These are phyloP conservation scores for Neocucurbitaria cava DNA, from an alignment of 2,329 filamentous ascomycete species.

Conservation along the genomic window DNA sequence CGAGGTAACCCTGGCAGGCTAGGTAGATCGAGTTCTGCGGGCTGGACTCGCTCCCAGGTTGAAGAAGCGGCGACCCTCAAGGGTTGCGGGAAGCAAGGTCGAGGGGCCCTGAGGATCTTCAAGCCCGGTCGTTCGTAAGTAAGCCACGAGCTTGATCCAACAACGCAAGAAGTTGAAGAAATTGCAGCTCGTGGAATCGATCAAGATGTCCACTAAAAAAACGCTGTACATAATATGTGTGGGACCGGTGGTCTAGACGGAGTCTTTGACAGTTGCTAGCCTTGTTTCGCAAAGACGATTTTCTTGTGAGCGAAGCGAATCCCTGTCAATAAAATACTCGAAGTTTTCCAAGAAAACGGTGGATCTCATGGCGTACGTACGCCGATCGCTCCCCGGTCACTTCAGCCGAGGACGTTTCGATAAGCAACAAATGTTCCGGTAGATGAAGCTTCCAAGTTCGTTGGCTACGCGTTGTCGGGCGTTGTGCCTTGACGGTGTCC, in stretches of 20 bases:
- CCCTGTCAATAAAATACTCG: slow-evolving; percentile 18
- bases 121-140: slow-evolving; percentile 26
- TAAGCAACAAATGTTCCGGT: slow-evolving; percentile 22
- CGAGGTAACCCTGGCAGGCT: slow-evolving; percentile 22
- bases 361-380: slow-evolving; percentile 22
- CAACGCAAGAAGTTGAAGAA: slow-evolving; percentile 8
- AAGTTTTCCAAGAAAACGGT: slow-evolving; percentile 30
- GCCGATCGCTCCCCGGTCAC: slow-evolving; percentile 33
- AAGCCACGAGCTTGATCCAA: slow-evolving; percentile 16
- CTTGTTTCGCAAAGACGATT: slow-evolving; percentile 16
- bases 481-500: not conserved
- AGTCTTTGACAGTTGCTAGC: slow-evolving; percentile 6
- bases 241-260: not conserved
- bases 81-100: slow-evolving; percentile 49
- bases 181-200: not conserved
- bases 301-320: slow-evolving; percentile 8
- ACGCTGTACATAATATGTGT: not conserved
- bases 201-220: not conserved
- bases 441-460: slow-evolving; percentile 14
- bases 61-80: slow-evolving; percentile 36
- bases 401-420: slow-evolving; percentile 34
- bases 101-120: slow-evolving; percentile 47
- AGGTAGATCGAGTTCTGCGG: slow-evolving; percentile 13
- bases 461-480: slow-evolving; percentile 2
- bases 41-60: slow-evolving; percentile 30